Evolutionary conservation across 108 stramenopile species (phyloP).

Genomic region (Cylindrotheca closterium): DNA sequence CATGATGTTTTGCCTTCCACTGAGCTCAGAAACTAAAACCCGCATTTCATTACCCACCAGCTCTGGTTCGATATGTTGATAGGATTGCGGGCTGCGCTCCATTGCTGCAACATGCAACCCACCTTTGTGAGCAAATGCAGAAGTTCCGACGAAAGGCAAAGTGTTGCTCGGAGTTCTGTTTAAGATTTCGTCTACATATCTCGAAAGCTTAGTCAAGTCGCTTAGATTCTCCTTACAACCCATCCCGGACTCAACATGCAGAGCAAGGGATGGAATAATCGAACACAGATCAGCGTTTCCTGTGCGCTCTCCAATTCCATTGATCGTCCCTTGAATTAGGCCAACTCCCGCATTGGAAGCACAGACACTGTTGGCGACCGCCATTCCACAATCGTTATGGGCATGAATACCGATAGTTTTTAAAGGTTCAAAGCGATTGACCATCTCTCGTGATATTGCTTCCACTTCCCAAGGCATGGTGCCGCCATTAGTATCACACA

Average conservation of each 20-base stretch:
- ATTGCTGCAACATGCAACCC: slow-evolving; percentile 93
- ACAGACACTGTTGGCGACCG: slow-evolving; percentile 86
- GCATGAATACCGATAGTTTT: slow-evolving; percentile 83
- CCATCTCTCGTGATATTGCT: slow-evolving; percentile 42
- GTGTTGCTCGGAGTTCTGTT: slow-evolving; percentile 70
- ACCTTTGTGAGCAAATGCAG: slow-evolving; percentile 96
- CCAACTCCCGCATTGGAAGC: slow-evolving; percentile 80
- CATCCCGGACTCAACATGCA: slow-evolving; percentile 69
- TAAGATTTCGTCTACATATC: slow-evolving; percentile 88
- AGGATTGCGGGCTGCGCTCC: slow-evolving; percentile 76
- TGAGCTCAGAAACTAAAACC: slow-evolving; percentile 83
- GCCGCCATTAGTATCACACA: slow-evolving; percentile 96
- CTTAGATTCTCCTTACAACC: slow-evolving; percentile 54
- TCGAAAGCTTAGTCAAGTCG: slow-evolving; percentile 76
- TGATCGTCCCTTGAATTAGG: slow-evolving; percentile 90
- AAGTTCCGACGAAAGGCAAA: slow-evolving; percentile 85
- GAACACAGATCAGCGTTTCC: slow-evolving; percentile 92
- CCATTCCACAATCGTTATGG: slow-evolving; percentile 95
- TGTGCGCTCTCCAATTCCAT: slow-evolving; percentile 92
- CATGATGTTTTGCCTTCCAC: slow-evolving; percentile 89
- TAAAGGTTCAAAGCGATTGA: slow-evolving; percentile 34
- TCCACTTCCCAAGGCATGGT: slow-evolving; percentile 90
- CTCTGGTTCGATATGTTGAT: slow-evolving; percentile 89
- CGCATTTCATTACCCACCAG: slow-evolving; percentile 85
- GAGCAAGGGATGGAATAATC: slow-evolving; percentile 80